phyloP scores from a whole-genome alignment of 805 yeast species.

The Saccharomycopsis fermentans region DNA sequence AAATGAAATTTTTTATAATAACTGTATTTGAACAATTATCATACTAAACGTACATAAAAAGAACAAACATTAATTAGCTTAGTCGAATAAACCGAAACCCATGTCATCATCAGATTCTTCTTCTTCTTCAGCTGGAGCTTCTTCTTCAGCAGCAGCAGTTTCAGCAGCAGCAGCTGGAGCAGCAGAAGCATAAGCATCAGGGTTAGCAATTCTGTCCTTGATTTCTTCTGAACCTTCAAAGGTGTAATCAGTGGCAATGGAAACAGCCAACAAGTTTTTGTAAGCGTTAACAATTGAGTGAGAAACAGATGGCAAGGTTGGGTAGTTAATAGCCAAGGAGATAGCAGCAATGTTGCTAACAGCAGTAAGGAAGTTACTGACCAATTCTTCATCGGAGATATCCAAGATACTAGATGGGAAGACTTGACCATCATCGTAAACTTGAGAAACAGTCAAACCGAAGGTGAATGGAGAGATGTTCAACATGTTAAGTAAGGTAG shows the following conservation, averaged over 20 bases:
- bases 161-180: conserved; percentile 95
- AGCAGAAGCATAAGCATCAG: conserved; percentile 99
- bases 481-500: conserved; percentile 96
- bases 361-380: conserved; percentile 86
- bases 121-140: conserved; percentile 64
- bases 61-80: conserved; percentile 26
- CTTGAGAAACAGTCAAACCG: conserved; percentile 95
- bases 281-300: conserved; percentile 98
- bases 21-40: background rate
- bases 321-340: conserved; percentile 97
- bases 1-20: background rate
- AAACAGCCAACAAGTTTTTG: conserved; percentile 96
- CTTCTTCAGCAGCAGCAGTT: conserved; percentile 52
- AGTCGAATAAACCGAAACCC: conserved; percentile 99
- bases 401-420: conserved; percentile 96
- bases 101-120: conserved; percentile 73
- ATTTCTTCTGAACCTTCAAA: conserved; percentile 98
- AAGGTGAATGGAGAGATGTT: conserved; percentile 99
- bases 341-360: conserved; percentile 88
- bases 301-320: conserved; percentile 98
- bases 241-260: conserved; percentile 97
- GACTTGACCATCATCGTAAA: conserved; percentile 96
- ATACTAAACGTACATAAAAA: background rate
- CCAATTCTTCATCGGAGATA: conserved; percentile 95
- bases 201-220: conserved; percentile 99